Conservation (phyloP, 192 early-diverging fungal species). For the Umbelopsis isabellina region DNA sequence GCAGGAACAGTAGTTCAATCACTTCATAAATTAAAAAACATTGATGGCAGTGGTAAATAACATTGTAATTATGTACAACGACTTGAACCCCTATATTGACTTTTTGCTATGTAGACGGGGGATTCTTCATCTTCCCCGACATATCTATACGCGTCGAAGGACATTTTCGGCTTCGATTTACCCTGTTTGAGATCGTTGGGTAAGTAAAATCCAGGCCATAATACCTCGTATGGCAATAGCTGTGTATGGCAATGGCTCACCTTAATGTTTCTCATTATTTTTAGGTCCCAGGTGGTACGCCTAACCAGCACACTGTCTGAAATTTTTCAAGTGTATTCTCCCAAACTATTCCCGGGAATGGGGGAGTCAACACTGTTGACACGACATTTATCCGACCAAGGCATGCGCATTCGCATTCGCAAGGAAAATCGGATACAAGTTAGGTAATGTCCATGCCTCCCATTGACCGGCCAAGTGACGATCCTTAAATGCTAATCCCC, state of each 20-base stretch:
- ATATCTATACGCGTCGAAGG: constrained; percentile 93
- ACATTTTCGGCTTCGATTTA: constrained; percentile 77
- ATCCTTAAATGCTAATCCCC: neutral
- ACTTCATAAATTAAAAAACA: constrained; percentile 83
- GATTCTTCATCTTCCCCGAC: constrained; percentile 95
- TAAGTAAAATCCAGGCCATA: constrained; percentile 32
- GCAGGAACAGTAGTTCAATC: constrained; percentile 95
- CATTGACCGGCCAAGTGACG: neutral
- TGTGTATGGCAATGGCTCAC: neutral
- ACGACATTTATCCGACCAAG: constrained; percentile 90
- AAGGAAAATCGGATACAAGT: constrained; percentile 60
- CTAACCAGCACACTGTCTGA: constrained; percentile 61
- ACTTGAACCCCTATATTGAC: neutral
- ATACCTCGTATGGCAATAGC: too few relatives aligned
- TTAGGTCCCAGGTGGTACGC: constrained; percentile 55
- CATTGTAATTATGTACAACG: neutral
- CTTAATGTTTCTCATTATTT: constrained; percentile 30
- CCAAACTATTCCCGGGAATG: constrained; percentile 96
- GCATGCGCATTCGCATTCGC: constrained; percentile 87
- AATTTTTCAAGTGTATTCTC: constrained; percentile 82
- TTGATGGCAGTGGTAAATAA: constrained; percentile 63
- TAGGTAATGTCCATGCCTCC: neutral
- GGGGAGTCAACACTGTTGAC: constrained; percentile 87
- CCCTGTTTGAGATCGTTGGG: constrained; percentile 87
- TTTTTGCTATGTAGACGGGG: constrained; percentile 60